These are phyloP conservation scores for Thuja plicata DNA, from an alignment of 83 land plant genomes.

Conservation along the genomic window DNA sequence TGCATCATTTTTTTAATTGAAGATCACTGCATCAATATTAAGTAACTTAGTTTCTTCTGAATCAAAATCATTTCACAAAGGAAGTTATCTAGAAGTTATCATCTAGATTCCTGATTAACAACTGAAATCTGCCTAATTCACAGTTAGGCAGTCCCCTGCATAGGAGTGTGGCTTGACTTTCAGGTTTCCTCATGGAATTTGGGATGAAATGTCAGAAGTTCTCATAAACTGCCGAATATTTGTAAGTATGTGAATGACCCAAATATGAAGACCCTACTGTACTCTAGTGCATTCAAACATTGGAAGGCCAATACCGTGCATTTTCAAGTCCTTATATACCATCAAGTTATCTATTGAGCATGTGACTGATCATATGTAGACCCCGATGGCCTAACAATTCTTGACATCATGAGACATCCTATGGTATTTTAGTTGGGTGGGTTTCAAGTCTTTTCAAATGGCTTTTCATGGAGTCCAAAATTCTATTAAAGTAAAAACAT, in stretches of 20 bases:
- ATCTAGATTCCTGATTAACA: background rate
- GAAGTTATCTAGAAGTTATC: background rate
- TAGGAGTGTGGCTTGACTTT: background rate
- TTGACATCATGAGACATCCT: background rate
- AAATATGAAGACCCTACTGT: background rate
- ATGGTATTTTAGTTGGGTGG: background rate
- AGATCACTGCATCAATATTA: too few relatives aligned
- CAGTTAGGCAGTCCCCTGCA: background rate
- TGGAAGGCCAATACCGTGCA: background rate
- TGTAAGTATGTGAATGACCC: background rate
- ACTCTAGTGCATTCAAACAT: background rate
- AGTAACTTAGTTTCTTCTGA: background rate
- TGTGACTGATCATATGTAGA: background rate
- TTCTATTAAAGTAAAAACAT: background rate
- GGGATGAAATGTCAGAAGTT: background rate
- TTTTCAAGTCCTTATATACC: background rate
- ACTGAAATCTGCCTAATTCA: background rate
- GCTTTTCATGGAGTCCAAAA: background rate
- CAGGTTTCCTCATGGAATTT: background rate
- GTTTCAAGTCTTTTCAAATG: background rate
- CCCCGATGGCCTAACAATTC: background rate
- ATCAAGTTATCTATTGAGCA: background rate
- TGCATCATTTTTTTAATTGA: too few relatives aligned
- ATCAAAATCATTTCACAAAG: background rate
- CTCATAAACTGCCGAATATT: background rate